Conservation (phyloP, 345 rosid genomes). For the Melaleuca alternifolia region DNA sequence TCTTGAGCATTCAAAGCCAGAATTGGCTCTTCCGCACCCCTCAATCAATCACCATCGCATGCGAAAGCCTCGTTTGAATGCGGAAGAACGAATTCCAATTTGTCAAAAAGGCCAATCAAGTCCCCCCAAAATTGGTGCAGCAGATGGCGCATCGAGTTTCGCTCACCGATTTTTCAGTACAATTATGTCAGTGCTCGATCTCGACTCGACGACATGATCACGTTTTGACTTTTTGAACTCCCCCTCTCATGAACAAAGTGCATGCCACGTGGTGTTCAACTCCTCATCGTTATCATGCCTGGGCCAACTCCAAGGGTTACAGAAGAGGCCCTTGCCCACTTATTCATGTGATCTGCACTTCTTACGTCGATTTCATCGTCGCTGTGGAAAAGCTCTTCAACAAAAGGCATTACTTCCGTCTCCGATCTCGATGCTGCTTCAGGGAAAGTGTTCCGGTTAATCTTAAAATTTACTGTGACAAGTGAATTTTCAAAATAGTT, state of each 20-base stretch:
- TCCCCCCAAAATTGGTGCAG: not conserved
- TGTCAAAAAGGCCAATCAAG: not conserved
- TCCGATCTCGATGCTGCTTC: not conserved
- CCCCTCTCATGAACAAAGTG: not conserved
- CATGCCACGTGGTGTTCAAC: not conserved
- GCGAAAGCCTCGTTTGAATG: not conserved
- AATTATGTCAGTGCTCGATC: not conserved
- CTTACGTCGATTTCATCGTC: not conserved
- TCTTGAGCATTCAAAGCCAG: not conserved
- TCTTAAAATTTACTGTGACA: rapidly evolving
- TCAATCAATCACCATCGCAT: too few species aligned
- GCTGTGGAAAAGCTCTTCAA: not conserved
- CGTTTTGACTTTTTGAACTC: too few species aligned
- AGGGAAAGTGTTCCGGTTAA: not conserved
- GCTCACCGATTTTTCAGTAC: not conserved
- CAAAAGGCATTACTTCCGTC: not conserved
- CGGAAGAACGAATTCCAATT: not conserved
- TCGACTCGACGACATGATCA: not conserved
- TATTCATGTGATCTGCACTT: not conserved
- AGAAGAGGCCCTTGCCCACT: not conserved
- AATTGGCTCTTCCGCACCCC: too few species aligned
- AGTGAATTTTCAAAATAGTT: rapidly evolving
- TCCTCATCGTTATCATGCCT: not conserved
- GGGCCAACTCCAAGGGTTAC: not conserved
- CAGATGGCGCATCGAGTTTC: not conserved